Conservation (phyloP, 1,284 basidiomycete species). For the Neonothopanus nambi region DNA sequence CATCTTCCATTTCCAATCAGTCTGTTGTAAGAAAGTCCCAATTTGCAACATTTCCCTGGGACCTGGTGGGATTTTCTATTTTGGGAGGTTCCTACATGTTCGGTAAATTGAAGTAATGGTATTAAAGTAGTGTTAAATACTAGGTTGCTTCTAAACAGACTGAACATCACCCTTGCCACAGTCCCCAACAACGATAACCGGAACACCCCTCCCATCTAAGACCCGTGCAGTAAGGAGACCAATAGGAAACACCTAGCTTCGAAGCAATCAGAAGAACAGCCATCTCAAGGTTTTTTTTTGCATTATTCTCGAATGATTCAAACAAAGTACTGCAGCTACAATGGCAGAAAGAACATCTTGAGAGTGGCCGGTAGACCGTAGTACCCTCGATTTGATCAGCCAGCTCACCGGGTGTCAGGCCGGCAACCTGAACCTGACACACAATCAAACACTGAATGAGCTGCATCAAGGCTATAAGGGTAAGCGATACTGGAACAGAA, state of each 20-base stretch:
- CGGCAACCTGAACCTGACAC: constrained; percentile 72
- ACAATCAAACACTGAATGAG: constrained; percentile 89
- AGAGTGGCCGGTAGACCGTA: constrained; percentile 95
- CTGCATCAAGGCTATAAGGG: constrained; percentile 95
- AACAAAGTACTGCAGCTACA: constrained; percentile 73
- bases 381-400: constrained; percentile 78
- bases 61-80: too few species aligned
- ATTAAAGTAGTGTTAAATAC: too few species aligned
- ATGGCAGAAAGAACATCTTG: constrained; percentile 96
- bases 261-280: constrained; percentile 92
- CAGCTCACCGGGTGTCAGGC: constrained; percentile 80
- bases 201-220: constrained; percentile 90
- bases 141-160: too few species aligned
- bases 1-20: too few species aligned
- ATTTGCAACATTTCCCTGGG: too few species aligned
- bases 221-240: constrained; percentile 89
- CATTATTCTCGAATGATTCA: constrained; percentile 75
- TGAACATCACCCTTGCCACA: constrained; percentile 86
- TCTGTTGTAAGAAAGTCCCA: too few species aligned
- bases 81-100: too few species aligned
- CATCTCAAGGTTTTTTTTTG: constrained; percentile 85
- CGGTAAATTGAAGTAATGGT: too few species aligned
- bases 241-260: constrained; percentile 97
- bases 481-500: constrained; percentile 93
- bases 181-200: constrained; percentile 85